Conservation (phyloP, 225 moss, liverwort and hornwort genomes). For the Ulota crispa region DNA sequence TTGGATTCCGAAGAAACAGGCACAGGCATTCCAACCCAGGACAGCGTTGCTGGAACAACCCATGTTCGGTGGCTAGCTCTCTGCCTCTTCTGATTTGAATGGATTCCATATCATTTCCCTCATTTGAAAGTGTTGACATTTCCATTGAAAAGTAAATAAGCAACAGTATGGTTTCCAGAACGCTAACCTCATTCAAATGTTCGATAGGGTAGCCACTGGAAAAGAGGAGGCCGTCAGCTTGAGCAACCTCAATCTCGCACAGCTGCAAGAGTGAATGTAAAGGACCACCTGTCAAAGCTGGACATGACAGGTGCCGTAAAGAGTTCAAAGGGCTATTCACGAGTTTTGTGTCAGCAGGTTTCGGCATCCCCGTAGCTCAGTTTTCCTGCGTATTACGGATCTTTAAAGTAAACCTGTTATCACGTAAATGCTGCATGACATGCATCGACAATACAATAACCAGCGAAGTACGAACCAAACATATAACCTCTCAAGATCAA, state of each 20-base stretch:
- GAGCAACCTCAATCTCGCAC: not conserved
- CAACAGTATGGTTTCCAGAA: not conserved
- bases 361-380: not conserved
- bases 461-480: not conserved
- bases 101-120: not conserved
- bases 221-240: not conserved
- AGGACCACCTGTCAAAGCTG: not conserved
- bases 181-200: not conserved
- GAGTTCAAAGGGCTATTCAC: not conserved
- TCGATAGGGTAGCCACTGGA: not conserved
- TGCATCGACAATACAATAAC: not conserved
- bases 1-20: not conserved
- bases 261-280: not conserved
- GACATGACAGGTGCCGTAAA: not conserved
- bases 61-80: not conserved
- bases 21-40: not conserved
- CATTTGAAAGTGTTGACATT: not conserved
- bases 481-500: not conserved
- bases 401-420: not conserved
- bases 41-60: not conserved
- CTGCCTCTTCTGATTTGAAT: not conserved
- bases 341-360: not conserved
- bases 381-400: not conserved
- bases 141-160: not conserved
- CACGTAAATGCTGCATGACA: not conserved